These are phyloP conservation scores for Emydomyces testavorans DNA, from an alignment of 2,329 filamentous ascomycete genomes.

Conservation along the genomic window DNA sequence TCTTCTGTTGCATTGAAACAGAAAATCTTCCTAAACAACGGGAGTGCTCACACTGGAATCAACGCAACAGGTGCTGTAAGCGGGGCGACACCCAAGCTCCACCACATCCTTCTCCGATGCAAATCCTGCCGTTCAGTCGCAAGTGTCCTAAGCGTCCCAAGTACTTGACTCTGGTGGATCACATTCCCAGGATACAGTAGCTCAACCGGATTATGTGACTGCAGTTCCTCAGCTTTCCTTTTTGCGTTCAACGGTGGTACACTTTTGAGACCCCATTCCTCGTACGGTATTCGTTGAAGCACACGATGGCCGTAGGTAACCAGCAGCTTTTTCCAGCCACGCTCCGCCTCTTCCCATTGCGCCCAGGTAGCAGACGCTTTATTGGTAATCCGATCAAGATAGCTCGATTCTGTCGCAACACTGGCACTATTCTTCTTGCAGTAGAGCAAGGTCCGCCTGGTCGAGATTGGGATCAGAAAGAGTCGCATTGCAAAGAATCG, in stretches of 20 bases:
- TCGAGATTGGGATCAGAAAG: slow-evolving; percentile 87
- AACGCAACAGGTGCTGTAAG: slow-evolving; percentile 71
- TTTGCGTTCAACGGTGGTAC: slow-evolving; percentile 68
- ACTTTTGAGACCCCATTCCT: slow-evolving; percentile 97
- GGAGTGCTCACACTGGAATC: slow-evolving; percentile 61
- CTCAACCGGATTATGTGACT: slow-evolving; percentile 53
- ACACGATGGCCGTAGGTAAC: slow-evolving; percentile 78
- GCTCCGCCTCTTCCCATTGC: slow-evolving; percentile 71
- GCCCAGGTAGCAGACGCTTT: slow-evolving; percentile 71
- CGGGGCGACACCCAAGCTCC: slow-evolving; percentile 73
- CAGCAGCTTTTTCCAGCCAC: slow-evolving; percentile 77
- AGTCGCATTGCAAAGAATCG: slow-evolving; percentile 57
- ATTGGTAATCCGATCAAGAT: slow-evolving; percentile 56
- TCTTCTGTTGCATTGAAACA: not conserved
- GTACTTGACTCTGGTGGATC: slow-evolving; percentile 53
- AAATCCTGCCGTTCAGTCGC: slow-evolving; percentile 69
- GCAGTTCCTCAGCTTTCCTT: slow-evolving; percentile 51
- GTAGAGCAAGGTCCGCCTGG: slow-evolving; percentile 80
- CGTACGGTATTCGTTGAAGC: slow-evolving; percentile 77
- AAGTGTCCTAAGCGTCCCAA: slow-evolving; percentile 54
- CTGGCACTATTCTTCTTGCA: slow-evolving; percentile 61
- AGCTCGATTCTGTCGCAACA: slow-evolving; percentile 43
- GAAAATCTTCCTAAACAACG: not conserved
- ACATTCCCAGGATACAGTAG: slow-evolving; percentile 59
- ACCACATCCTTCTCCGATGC: slow-evolving; percentile 65